Percentiles rank a stretch among this genome's conserved stretches.
These are phyloP conservation scores for Neurospora sp. DNA, from an alignment of 495 filamentous ascomycete species.

Conservation along the genomic window DNA sequence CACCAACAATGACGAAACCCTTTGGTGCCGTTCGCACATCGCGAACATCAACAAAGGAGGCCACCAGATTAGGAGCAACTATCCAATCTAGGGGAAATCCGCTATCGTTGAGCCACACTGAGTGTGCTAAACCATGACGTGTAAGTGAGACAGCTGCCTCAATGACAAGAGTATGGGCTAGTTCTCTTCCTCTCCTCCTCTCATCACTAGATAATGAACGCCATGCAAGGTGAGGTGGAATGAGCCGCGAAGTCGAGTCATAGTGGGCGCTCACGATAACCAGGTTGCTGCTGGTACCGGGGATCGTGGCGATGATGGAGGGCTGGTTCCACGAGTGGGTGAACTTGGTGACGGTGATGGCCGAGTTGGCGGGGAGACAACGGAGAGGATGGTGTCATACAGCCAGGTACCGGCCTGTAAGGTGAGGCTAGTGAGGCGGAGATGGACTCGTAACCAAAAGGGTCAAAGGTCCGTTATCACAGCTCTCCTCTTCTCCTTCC, in stretches of 20 bases:
- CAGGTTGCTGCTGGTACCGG: slow-evolving; percentile 28
- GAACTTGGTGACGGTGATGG: slow-evolving; percentile 34
- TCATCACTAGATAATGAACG: not conserved
- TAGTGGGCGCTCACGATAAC: slow-evolving; percentile 41
- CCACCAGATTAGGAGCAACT: not conserved
- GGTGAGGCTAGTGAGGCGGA: not conserved
- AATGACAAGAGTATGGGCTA: not conserved
- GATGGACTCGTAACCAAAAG: not conserved
- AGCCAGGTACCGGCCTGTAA: slow-evolving; percentile 29
- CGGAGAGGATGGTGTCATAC: slow-evolving; percentile 26
- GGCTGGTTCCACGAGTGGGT: slow-evolving; percentile 33
- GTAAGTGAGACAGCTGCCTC: not conserved
- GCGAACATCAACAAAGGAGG: not conserved
- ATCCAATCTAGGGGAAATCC: not conserved
- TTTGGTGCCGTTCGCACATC: too few relatives aligned
- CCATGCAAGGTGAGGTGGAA: not conserved
- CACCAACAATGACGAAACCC: too few relatives aligned
- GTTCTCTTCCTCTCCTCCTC: not conserved
- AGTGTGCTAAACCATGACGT: not conserved
- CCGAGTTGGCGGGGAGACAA: slow-evolving; percentile 27
- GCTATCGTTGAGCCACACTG: not conserved
- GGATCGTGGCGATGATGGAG: slow-evolving; percentile 36
- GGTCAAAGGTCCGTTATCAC: not conserved
- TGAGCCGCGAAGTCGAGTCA: slow-evolving; percentile 23
- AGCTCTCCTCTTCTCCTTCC: not conserved